Base-by-base conservation (phyloP, 1,284 basidiomycete species). In the Pholiota adiposa region DNA sequence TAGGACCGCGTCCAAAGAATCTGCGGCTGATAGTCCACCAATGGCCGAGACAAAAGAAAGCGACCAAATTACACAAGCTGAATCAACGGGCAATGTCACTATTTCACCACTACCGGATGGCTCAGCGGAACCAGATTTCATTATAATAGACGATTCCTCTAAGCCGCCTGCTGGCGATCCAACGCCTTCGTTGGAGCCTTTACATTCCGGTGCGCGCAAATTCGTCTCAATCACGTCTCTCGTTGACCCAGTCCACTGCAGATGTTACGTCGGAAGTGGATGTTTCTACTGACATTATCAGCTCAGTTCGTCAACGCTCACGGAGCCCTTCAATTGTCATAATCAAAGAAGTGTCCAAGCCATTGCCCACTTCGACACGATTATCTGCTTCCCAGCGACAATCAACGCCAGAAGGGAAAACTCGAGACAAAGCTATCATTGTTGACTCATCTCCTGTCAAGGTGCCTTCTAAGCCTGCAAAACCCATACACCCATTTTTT, bases 371-470 rank as follows among this genome's bases (percentile, higher is more conserved):
- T 21, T 21, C 50, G 27, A 36, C 19, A 23, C 41, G 14, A 18
- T 31, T 12, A 1, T 25, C 53, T 27, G 2, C 19, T 40, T 36
- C 44, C 16, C 41, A 18, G 34, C 43, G 41, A 36, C 31, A 34
- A 27, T 27, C 18, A 27, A 56, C 57, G 40, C 43, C 31, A 40
- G 58, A 65, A 64, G 74, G 71, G 23, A 68, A 70, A 54, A 76
- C 74, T 41, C 69, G 70, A 49, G 67, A 76, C 53, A 68, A 76
- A 59, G 81, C 82, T 11, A 83, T 83, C 59, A 58, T 82, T 43
- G 71, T 84, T 19, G 77, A 78, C 48, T 75, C 76, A 19, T 78
- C 79, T 40, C 79, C 80, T 11, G 61, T 74, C 9, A 77, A 74
- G 63, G 66, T 61, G 23, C 58, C 56, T n/a, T 48, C 57, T 4